phyloP scores from a whole-genome alignment of 2,329 filamentous ascomycete species.

The Niveomyces coronatus region DNA sequence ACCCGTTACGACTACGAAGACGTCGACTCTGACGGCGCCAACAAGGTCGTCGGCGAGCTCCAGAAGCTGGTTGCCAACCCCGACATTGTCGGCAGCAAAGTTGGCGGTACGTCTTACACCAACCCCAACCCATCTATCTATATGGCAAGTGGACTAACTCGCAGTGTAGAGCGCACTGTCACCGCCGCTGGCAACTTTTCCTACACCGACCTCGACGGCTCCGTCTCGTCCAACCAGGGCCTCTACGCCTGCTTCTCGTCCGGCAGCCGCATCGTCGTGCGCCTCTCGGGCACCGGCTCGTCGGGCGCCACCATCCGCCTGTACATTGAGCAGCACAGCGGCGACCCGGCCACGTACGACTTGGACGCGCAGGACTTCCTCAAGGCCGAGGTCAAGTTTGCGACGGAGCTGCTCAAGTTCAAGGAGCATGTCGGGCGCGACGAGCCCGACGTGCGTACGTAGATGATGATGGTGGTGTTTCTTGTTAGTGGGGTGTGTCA shows the following conservation, averaged over 20 bases:
- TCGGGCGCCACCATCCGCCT: slow-evolving; percentile 93
- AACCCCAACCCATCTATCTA: slow-evolving; percentile 6
- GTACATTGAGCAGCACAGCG: slow-evolving; percentile 94
- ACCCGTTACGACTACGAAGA: slow-evolving; percentile 98
- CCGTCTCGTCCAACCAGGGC: slow-evolving; percentile 90
- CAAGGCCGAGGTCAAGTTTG: slow-evolving; percentile 77
- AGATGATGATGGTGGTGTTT: no score
- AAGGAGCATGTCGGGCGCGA: slow-evolving; percentile 88
- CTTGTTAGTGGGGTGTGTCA: no score
- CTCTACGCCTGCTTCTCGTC: slow-evolving; percentile 91
- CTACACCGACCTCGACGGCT: slow-evolving; percentile 97
- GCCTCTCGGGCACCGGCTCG: slow-evolving; percentile 88
- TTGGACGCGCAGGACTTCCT: slow-evolving; percentile 89
- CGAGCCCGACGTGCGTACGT: slow-evolving; percentile 95
- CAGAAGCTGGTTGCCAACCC: slow-evolving; percentile 64
- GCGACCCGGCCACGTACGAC: slow-evolving; percentile 65
- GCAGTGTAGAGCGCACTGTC: slow-evolving; percentile 59
- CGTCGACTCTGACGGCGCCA: slow-evolving; percentile 81
- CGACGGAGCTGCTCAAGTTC: slow-evolving; percentile 78
- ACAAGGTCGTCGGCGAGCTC: slow-evolving; percentile 78
- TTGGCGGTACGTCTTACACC: slow-evolving; percentile 57
- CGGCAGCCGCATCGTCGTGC: slow-evolving; percentile 88
- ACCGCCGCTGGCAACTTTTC: slow-evolving; percentile 90
- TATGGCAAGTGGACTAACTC: slow-evolving; percentile 14
- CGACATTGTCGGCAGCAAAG: slow-evolving; percentile 69